Conservation (phyloP, 768 basidiomycete genomes). For the Daedaleopsis sinensis region DNA sequence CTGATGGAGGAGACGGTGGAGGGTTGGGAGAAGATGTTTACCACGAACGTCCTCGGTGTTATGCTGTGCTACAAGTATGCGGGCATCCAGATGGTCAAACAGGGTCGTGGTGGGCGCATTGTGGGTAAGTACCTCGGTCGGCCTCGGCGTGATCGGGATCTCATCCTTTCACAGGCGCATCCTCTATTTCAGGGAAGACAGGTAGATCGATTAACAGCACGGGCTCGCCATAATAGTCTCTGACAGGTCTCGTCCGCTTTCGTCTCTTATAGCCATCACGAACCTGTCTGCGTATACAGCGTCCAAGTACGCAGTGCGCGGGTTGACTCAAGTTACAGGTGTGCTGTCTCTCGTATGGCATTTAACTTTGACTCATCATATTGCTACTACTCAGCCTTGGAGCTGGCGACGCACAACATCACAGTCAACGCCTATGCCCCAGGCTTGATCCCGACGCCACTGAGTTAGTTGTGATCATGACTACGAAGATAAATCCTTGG, state of each 20-base stretch:
- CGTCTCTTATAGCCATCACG: background rate
- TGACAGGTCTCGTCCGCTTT: too few relatives aligned
- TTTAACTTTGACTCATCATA: background rate
- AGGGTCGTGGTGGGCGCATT: slow-evolving; percentile 45
- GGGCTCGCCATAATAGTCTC: too few relatives aligned
- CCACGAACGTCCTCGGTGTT: slow-evolving; percentile 43
- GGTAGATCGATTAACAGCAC: slow-evolving; percentile 19
- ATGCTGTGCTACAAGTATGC: slow-evolving; percentile 47
- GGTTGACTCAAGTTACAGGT: slow-evolving; percentile 45
- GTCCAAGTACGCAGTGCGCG: slow-evolving; percentile 46
- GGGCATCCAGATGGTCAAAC: slow-evolving; percentile 47
- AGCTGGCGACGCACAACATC: slow-evolving; percentile 25
- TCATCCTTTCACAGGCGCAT: slow-evolving; percentile 21
- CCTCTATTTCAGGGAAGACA: slow-evolving; percentile 35
- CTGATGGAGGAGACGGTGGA: slow-evolving; percentile 26
- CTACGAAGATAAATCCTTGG: background rate
- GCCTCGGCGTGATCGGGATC: background rate
- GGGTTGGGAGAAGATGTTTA: slow-evolving; percentile 36
- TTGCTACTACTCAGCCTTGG: slow-evolving; percentile 13
- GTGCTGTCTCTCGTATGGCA: background rate
- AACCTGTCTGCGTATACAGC: slow-evolving; percentile 33
- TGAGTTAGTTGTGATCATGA: slow-evolving; percentile 29
- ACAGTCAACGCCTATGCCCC: slow-evolving; percentile 41
- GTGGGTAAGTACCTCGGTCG: slow-evolving; percentile 31
- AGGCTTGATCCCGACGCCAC: slow-evolving; percentile 32